phyloP scores from a whole-genome alignment of 2,329 filamentous ascomycete species.

The Fusarium compactum region DNA sequence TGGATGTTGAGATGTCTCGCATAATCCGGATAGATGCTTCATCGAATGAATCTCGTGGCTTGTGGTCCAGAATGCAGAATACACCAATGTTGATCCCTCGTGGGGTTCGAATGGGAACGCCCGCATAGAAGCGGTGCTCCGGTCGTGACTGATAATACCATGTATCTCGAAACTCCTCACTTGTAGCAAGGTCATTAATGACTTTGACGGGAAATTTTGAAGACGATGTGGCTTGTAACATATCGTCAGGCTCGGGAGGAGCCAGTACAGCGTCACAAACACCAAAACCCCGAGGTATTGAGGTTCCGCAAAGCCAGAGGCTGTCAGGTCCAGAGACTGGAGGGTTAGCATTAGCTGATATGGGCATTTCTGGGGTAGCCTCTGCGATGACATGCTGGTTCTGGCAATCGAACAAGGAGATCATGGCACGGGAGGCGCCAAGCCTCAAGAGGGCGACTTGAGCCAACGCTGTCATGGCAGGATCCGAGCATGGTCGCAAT shows the following conservation, averaged over 20 bases:
- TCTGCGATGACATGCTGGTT: slow-evolving; percentile 65
- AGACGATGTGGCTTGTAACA: not conserved
- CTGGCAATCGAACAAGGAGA: slow-evolving; percentile 64
- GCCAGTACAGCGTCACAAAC: slow-evolving; percentile 48
- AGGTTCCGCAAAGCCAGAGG: slow-evolving; percentile 50
- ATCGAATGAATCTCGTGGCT: slow-evolving; percentile 38
- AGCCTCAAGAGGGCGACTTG: slow-evolving; percentile 61
- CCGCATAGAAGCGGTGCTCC: slow-evolving; percentile 54
- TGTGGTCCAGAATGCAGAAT: slow-evolving; percentile 49
- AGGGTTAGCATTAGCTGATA: slow-evolving; percentile 48
- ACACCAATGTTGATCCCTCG: slow-evolving; percentile 59
- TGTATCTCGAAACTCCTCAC: slow-evolving; percentile 46
- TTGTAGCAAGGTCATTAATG: slow-evolving; percentile 50
- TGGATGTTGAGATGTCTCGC: slow-evolving; percentile 46
- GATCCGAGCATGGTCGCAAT: slow-evolving; percentile 51
- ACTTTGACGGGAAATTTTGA: slow-evolving; percentile 50
- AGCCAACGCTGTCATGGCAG: slow-evolving; percentile 61
- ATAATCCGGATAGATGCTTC: slow-evolving; percentile 47
- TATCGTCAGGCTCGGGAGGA: not conserved
- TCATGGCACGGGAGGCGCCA: slow-evolving; percentile 56
- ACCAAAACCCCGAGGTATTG: slow-evolving; percentile 47
- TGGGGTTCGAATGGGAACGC: slow-evolving; percentile 54
- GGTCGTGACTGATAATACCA: slow-evolving; percentile 41
- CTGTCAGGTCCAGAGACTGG: slow-evolving; percentile 3
- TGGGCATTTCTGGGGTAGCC: slow-evolving; percentile 57